phyloP scores from a whole-genome alignment of 208 protist species.

The Acanthamoeba sp. region DNA sequence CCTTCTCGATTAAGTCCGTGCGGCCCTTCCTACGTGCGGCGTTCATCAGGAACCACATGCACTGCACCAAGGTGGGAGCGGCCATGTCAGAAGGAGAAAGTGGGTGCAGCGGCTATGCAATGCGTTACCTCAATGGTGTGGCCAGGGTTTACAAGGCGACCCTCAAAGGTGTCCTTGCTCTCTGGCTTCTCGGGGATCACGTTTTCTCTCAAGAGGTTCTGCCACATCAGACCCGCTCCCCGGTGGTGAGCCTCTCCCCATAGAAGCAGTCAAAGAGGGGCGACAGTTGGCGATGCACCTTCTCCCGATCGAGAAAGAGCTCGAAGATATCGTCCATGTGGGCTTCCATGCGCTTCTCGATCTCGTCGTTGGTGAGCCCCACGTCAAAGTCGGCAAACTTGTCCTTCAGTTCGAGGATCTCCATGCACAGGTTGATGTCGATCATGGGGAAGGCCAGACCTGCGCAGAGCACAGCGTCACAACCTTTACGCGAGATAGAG shows the following conservation, averaged over 20 bases:
- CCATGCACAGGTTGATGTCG: slow-evolving; percentile 71
- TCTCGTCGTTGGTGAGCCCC: neutral
- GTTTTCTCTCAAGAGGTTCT: slow-evolving; percentile 4
- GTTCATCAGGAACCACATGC: slow-evolving; percentile 30
- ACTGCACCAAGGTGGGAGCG: neutral
- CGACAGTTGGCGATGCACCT: neutral
- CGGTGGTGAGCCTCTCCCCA: too few species aligned
- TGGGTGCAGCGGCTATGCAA: neutral
- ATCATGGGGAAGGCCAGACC: slow-evolving; percentile 64
- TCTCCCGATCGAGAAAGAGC: neutral
- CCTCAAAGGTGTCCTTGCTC: slow-evolving; percentile 58
- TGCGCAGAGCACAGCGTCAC: neutral
- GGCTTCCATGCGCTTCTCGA: neutral
- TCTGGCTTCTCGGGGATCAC: neutral
- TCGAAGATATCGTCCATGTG: slow-evolving; percentile 14
- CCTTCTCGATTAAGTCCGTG: neutral
- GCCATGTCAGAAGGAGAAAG: neutral
- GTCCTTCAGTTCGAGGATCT: slow-evolving; percentile 36
- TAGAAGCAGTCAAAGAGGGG: neutral
- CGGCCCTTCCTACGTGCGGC: slow-evolving; percentile 5
- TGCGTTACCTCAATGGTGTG: slow-evolving; percentile 55
- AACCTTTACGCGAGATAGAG: too few species aligned
- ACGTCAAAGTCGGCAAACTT: slow-evolving; percentile 1
- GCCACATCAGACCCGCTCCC: too few species aligned
- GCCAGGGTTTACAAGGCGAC: slow-evolving; percentile 64